Base-by-base conservation (phyloP, 768 basidiomycete genomes). In the Galerina marginata region DNA sequence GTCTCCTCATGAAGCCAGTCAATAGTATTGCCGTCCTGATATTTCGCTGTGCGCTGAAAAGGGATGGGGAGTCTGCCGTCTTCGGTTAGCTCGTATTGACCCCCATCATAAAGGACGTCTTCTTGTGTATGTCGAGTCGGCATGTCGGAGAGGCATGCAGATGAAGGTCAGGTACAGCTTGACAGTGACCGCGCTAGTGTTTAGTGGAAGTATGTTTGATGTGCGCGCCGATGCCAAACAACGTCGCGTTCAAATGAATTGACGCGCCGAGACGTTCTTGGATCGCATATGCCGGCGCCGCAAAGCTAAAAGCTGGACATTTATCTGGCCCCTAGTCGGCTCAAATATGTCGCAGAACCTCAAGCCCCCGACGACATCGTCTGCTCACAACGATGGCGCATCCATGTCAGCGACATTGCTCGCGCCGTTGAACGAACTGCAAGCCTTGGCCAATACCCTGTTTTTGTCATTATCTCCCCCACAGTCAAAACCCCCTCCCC, bases 391-490 rank as follows among this genome's bases (percentile, higher is more conserved):
- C 15, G 61, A 73, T 51, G 66, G 70, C 56, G 69, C 66, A 9
- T 85, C 88, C 6, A 91, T 89, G 84, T 85, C 89, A 9, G 77
- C 81, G 29, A 80, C 82, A 25, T 79, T 93, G 33, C 80, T 90
- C 15, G 74, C 74, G 3, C 91, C 91, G 1, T 76, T 93, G 56
- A 79, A 83, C 39, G 77, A 87, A 10, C 74, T 92, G 25, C 86
- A 90, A 52, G 64, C 80, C 0, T 80, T 94, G 15, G 83, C 91
- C 0, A 87, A 86, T 60, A 82, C 83, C 0, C 82, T 94, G 36
- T 91, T 93, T 69, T 80, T 85, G 51, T 90, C 92, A 7, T 75
- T 93, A 38, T 91, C 90, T 26, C 88, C 91, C 0, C 75, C 81
- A 11, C 86, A 89, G 60, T 77, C 80, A 1, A 86, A 83, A 68